Percentiles rank a stretch among this genome's conserved stretches.
phyloP scores from a whole-genome alignment of 2,329 filamentous ascomycete species.

The Fusarium decemcellulare region DNA sequence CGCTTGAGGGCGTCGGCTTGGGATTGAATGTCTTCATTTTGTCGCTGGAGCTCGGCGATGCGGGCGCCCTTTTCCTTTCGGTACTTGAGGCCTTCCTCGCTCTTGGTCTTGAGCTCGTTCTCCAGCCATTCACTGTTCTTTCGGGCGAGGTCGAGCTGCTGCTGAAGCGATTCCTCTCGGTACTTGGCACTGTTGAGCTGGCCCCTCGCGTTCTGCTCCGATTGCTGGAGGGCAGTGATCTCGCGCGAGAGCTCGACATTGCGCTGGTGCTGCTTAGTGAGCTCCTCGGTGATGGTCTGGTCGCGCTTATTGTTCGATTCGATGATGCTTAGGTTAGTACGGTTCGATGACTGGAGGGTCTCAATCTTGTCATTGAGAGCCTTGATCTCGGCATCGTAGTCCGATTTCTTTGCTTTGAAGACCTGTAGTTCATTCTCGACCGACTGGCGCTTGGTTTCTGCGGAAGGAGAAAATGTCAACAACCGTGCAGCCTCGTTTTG shows the following conservation, averaged over 20 bases:
- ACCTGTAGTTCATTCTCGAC: constrained; percentile 87
- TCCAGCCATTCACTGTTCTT: constrained; percentile 96
- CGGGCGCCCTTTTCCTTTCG: constrained; percentile 95
- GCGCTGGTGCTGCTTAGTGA: constrained; percentile 91
- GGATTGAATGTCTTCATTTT: constrained; percentile 87
- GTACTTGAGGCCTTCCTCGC: constrained; percentile 87
- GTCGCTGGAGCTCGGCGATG: constrained; percentile 88
- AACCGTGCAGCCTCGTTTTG: constrained; percentile 11
- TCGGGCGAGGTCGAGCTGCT: constrained; percentile 90
- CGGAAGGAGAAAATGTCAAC: constrained; percentile 27
- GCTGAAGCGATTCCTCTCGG: constrained; percentile 89
- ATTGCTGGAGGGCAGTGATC: constrained; percentile 84
- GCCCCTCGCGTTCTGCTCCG: constrained; percentile 85
- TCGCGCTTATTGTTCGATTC: constrained; percentile 92
- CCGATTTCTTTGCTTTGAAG: constrained; percentile 81
- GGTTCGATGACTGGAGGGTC: constrained; percentile 91
- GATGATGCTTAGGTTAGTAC: constrained; percentile 89
- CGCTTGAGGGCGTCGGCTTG: constrained; percentile 83
- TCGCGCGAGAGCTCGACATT: constrained; percentile 88
- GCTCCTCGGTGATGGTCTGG: constrained; percentile 86
- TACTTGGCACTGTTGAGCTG: constrained; percentile 87
- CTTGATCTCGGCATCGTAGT: constrained; percentile 81
- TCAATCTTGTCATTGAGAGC: constrained; percentile 86
- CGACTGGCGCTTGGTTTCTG: constrained; percentile 82
- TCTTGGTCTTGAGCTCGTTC: constrained; percentile 91